A percentile compares a stretch with the other conserved stretches of the same genome.
phyloP scores from a whole-genome alignment of 1,284 basidiomycete genomes.

The Papiliotrema flavescens region DNA sequence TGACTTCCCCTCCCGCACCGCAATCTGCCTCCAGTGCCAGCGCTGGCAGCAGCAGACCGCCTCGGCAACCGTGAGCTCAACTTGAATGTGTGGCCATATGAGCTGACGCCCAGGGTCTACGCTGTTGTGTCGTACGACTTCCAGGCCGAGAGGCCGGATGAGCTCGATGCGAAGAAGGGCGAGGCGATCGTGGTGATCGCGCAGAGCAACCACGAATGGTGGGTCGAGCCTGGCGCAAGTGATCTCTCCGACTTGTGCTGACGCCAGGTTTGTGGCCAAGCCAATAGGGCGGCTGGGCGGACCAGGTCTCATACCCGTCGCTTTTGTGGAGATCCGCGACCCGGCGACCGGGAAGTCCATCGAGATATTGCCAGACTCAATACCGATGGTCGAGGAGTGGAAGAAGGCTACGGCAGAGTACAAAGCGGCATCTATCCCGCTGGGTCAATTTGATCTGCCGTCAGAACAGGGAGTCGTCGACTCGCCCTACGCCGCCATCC shows the following conservation, averaged over 20 bases:
- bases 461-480: conserved; percentile 38
- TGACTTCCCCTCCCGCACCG: neutral
- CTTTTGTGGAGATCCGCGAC: conserved; percentile 94
- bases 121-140: conserved; percentile 97
- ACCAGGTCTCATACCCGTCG: conserved; percentile 92
- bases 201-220: conserved; percentile 52
- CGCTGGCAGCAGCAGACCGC: neutral
- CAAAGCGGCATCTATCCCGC: conserved; percentile 91
- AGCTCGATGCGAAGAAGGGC: conserved; percentile 89
- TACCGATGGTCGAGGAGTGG: conserved; percentile 97
- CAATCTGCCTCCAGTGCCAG: neutral
- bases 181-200: conserved; percentile 77
- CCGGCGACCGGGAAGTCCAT: conserved; percentile 72
- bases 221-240: conserved; percentile 15
- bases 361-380: conserved; percentile 66
- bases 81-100: neutral
- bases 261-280: conserved; percentile 63
- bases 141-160: conserved; percentile 87
- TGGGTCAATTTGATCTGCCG: conserved; percentile 78
- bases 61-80: neutral
- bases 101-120: conserved; percentile 52
- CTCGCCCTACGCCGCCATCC: conserved; percentile 37
- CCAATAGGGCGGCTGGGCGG: conserved; percentile 91
- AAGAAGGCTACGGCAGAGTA: conserved; percentile 91
- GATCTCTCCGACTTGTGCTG: too few relatives aligned